Evolutionary conservation across 495 filamentous ascomycete genomes (phyloP).

Genomic region (Penicillium arizonense): DNA sequence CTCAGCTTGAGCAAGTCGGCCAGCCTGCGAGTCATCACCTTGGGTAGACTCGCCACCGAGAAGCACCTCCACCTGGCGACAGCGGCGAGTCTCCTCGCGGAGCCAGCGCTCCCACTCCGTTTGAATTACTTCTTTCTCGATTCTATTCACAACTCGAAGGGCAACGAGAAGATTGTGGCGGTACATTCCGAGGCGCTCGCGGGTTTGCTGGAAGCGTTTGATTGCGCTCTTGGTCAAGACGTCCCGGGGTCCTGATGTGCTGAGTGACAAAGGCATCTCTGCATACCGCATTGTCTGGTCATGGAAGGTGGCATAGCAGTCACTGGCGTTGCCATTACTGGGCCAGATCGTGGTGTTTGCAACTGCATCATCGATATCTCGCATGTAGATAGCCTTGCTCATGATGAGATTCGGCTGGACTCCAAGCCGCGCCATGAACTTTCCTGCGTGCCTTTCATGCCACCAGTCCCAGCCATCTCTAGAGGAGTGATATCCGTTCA

Average conservation of each 20-base stretch:
- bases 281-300: conserved; percentile 35
- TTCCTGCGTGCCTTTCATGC: conserved; percentile 74
- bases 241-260: conserved; percentile 35
- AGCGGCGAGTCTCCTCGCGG: conserved; percentile 64
- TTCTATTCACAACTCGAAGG: conserved; percentile 81
- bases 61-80: conserved; percentile 58
- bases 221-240: conserved; percentile 56
- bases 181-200: conserved; percentile 78
- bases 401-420: conserved; percentile 75
- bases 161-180: conserved; percentile 92
- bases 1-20: conserved; percentile 19
- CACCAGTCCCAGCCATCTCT: conserved; percentile 73
- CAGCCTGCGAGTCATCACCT: conserved; percentile 27
- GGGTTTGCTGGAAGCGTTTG: conserved; percentile 67
- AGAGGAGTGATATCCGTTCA: conserved; percentile 71
- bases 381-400: conserved; percentile 80
- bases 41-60: conserved; percentile 33
- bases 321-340: conserved; percentile 32
- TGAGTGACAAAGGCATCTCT: conserved; percentile 27
- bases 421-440: conserved; percentile 77
- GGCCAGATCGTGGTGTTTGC: conserved; percentile 41
- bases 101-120: conserved; percentile 94
- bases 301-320: conserved; percentile 47
- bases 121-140: conserved; percentile 79
- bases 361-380: conserved; percentile 73